Evolutionary conservation across 1,284 basidiomycete species (phyloP).

Genomic region (Leccinum griseonigrum): DNA sequence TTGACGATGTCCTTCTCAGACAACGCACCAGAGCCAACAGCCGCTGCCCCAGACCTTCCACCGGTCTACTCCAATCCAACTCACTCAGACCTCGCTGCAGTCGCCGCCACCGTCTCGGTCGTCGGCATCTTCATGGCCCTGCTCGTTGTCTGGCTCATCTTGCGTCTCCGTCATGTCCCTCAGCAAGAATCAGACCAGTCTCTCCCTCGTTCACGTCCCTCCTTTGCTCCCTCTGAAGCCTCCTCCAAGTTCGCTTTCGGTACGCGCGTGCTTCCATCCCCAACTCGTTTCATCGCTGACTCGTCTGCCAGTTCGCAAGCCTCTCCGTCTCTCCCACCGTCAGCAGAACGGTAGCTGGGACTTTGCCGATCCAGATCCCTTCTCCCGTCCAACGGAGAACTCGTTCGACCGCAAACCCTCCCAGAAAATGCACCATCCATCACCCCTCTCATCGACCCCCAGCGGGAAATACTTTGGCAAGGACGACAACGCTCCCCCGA

Average conservation of each 20-base stretch:
- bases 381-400: conserved; percentile 5
- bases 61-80: conserved; percentile 18
- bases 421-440: conserved; percentile 16
- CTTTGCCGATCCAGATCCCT: conserved; percentile 33
- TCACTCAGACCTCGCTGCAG: conserved; percentile 20
- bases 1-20: conserved; percentile 9
- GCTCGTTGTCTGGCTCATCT: conserved; percentile 25
- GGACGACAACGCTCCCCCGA: conserved; percentile 18
- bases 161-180: conserved; percentile 23
- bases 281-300: not conserved
- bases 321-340: conserved; percentile 24
- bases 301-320: conserved; percentile 20
- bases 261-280: conserved; percentile 9
- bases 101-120: conserved; percentile 25
- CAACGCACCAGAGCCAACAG: conserved; percentile 7
- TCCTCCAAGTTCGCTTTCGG: conserved; percentile 31
- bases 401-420: not conserved
- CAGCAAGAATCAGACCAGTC: conserved; percentile 1
- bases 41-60: not conserved
- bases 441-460: conserved; percentile 9
- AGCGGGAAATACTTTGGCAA: conserved; percentile 16
- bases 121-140: conserved; percentile 26
- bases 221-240: conserved; percentile 26
- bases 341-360: conserved; percentile 26
- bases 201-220: conserved; percentile 18